phyloP scores from a whole-genome alignment of 768 basidiomycete genomes.

The Lentinus brumalis region DNA sequence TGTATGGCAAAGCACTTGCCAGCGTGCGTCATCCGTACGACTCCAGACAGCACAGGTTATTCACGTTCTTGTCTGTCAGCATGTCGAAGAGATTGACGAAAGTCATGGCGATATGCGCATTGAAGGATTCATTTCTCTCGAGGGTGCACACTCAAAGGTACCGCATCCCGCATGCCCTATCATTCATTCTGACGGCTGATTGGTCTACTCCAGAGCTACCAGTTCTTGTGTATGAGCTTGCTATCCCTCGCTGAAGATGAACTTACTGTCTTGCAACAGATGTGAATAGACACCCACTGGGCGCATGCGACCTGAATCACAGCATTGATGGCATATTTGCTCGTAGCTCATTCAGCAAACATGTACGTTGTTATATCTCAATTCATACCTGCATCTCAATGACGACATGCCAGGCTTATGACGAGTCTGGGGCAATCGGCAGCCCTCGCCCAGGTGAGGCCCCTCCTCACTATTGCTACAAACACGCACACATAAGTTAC shows the following conservation, averaged over 20 bases:
- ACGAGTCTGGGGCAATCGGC: conserved; percentile 59
- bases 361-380: conserved; percentile 44
- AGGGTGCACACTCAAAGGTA: conserved; percentile 75
- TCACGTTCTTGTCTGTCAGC: conserved; percentile 39
- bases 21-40: conserved; percentile 48
- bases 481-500: conserved; percentile 18
- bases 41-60: background rate
- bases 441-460: conserved; percentile 47
- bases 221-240: conserved; percentile 74
- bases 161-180: background rate
- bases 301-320: conserved; percentile 66
- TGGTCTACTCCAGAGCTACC: conserved; percentile 58
- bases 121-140: conserved; percentile 84
- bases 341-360: conserved; percentile 71
- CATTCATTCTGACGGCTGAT: too few relatives aligned
- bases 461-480: background rate
- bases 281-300: conserved; percentile 76
- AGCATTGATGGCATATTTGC: conserved; percentile 67
- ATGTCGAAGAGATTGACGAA: conserved; percentile 64
- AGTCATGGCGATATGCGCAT: conserved; percentile 53
- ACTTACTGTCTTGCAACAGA: conserved; percentile 44
- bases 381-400: background rate
- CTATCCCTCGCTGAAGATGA: background rate
- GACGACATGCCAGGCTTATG: conserved; percentile 55
- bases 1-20: conserved; percentile 72